Percentiles rank a stretch among this genome's conserved stretches.
Evolutionary conservation across 371 early-diverging fungal genomes (phyloP).

Genomic region (Mucor saturninus): DNA sequence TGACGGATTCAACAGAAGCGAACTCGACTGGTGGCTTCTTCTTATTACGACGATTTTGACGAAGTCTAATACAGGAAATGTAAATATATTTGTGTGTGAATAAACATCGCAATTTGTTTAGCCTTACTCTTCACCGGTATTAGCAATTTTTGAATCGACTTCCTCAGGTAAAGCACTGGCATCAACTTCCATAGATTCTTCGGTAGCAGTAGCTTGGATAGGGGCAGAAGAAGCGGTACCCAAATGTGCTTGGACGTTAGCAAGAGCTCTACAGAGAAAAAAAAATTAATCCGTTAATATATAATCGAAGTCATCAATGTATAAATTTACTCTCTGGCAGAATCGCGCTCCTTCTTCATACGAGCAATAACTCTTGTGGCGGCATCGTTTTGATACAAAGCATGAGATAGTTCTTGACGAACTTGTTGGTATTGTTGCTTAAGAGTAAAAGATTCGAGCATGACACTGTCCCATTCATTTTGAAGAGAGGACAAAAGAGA

Average conservation of each 20-base stretch:
- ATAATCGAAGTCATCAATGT: neutral
- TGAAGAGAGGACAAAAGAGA: constrained; percentile 88
- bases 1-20: constrained; percentile 70
- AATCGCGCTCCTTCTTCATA: constrained; percentile 87
- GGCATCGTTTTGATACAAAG: constrained; percentile 95
- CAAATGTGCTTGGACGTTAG: constrained; percentile 73
- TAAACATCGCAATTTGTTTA: neutral
- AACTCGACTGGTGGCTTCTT: constrained; percentile 83
- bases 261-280: constrained; percentile 61
- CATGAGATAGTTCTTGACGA: constrained; percentile 89
- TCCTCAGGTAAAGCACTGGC: constrained; percentile 51
- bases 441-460: constrained; percentile 91
- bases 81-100: neutral
- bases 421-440: constrained; percentile 91
- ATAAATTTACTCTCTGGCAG: constrained; percentile 75
- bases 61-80: constrained; percentile 44
- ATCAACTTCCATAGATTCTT: constrained; percentile 72
- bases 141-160: constrained; percentile 62
- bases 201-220: constrained; percentile 46
- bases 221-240: constrained; percentile 46
- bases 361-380: constrained; percentile 95
- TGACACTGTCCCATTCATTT: constrained; percentile 93
- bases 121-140: constrained; percentile 60
- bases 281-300: neutral
- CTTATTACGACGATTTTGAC: constrained; percentile 75